These are phyloP conservation scores for Candida nitratophila DNA, from an alignment of 805 yeast genomes.

Conservation along the genomic window DNA sequence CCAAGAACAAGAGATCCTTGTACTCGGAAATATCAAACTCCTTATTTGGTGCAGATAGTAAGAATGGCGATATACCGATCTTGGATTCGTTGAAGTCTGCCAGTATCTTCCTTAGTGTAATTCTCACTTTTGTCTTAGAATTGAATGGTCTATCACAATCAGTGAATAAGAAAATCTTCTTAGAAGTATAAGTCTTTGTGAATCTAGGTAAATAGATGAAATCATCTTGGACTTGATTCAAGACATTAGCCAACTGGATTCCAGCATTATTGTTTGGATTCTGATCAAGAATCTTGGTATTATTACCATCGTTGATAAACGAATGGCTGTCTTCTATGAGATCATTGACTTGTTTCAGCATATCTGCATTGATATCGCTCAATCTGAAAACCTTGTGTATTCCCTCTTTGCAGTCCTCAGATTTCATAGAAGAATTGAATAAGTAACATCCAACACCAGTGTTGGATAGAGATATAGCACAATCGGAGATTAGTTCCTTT, in stretches of 20 bases:
- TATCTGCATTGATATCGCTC: constrained; percentile 45
- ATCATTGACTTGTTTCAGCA: constrained; percentile 51
- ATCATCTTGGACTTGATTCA: constrained; percentile 49
- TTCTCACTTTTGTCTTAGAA: constrained; percentile 31
- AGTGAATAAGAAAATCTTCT: constrained; percentile 65
- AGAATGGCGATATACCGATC: constrained; percentile 57
- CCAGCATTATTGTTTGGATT: constrained; percentile 17
- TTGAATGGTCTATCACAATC: constrained; percentile 64
- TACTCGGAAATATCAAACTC: constrained; percentile 43
- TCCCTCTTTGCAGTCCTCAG: constrained; percentile 30
- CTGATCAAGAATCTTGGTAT: constrained; percentile 10
- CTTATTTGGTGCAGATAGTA: constrained; percentile 32
- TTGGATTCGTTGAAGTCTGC: constrained; percentile 50
- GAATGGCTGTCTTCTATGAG: constrained; percentile 36
- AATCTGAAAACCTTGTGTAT: constrained; percentile 45
- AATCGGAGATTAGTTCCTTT: constrained; percentile 53
- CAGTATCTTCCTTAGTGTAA: constrained; percentile 47
- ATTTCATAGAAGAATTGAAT: constrained; percentile 38
- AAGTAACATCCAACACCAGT: constrained; percentile 74
- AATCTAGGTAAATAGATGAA: constrained; percentile 34
- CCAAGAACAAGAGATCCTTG: constrained; percentile 40
- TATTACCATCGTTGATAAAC: constrained; percentile 3
- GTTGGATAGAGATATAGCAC: constrained; percentile 56
- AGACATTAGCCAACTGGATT: constrained; percentile 33
- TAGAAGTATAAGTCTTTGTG: constrained; percentile 41